Base-by-base conservation (phyloP, 768 basidiomycete species). In the Aureoboletus auriporus region DNA sequence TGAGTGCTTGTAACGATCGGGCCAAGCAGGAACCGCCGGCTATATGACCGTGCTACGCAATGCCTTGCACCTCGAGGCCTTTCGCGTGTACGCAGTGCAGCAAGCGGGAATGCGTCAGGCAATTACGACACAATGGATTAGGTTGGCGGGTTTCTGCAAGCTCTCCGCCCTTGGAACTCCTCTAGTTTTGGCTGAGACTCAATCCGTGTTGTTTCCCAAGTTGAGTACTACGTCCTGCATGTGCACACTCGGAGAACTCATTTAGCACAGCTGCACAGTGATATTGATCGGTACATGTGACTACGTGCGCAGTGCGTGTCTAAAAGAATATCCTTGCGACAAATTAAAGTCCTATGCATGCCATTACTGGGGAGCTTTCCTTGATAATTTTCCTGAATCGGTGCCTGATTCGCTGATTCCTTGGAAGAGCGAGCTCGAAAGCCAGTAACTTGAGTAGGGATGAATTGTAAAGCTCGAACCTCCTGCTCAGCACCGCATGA, bases 401-500 rank as follows among this genome's bases (percentile, higher is more conserved):
- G 49, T 69, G 69, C 48, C 59, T 59, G 39, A 73, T 74, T 29
- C 69, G 63, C 46, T 69, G 70, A 50, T 75, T 70, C 47, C 71
- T 75, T 8, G 75, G 65, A 8, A 73, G 69, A 6, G 71, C 68
- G 38, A 87, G 64, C 48, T 84, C 79, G 38, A 74, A 72, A 9
- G 63, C 69, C 10, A 89, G 70, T 44, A 65, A 63, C 50, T 65
- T 73, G 49, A 88, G 60, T 4, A 88, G 31, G 9, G 55, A 52
- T n/a, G 64, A 51, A 4, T 66, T 46, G 58, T 86, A 85, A 11
- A 65, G 65, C 27, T 76, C 69, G 7, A 77, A 73, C 51, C 77
- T 84, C 41, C 67, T 71, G 12, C 72, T 72, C 5, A 93, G 63
- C 43, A 91, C 75, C 9, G 76, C 69, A 58, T 80, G 74, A 65